Conservation (phyloP, 2,329 filamentous ascomycete genomes). For the Fusarium paranaense region DNA sequence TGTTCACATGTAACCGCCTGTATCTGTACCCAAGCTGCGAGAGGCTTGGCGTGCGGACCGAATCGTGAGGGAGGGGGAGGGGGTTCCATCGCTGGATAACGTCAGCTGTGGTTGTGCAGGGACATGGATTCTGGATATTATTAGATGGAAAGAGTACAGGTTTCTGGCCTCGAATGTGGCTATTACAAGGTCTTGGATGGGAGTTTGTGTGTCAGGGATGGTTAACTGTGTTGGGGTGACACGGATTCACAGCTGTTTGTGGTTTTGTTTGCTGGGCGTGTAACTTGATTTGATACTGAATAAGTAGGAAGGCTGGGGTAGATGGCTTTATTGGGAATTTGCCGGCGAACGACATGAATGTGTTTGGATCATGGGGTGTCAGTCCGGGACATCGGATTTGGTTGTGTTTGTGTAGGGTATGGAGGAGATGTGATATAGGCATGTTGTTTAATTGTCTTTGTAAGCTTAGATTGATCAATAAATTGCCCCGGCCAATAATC, state of each 20-base stretch:
- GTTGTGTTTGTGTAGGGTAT: neutral
- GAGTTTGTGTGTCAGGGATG: neutral
- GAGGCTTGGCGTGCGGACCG: neutral
- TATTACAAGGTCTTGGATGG: neutral
- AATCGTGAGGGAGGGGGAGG: neutral
- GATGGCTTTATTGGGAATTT: neutral
- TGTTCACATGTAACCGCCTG: slow-evolving; percentile 24
- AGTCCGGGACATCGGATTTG: neutral
- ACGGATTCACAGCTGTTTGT: slow-evolving; percentile 14
- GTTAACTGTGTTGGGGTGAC: slow-evolving; percentile 3
- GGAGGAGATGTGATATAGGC: neutral
- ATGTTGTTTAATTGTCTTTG: neutral
- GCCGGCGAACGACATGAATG: neutral
- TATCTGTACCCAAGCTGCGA: slow-evolving; percentile 28
- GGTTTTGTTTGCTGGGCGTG: slow-evolving; percentile 21
- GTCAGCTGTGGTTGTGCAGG: slow-evolving; percentile 21
- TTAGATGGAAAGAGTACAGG: neutral
- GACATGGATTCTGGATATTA: neutral
- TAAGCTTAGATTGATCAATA: neutral
- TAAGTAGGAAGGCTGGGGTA: neutral
- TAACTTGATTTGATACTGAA: neutral
- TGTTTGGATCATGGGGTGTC: neutral
- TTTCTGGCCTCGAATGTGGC: neutral
- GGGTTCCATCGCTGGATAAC: neutral
- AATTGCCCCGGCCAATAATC: neutral